Conservation (phyloP, 1,139 yeast species). For the Geotrichum candidum region DNA sequence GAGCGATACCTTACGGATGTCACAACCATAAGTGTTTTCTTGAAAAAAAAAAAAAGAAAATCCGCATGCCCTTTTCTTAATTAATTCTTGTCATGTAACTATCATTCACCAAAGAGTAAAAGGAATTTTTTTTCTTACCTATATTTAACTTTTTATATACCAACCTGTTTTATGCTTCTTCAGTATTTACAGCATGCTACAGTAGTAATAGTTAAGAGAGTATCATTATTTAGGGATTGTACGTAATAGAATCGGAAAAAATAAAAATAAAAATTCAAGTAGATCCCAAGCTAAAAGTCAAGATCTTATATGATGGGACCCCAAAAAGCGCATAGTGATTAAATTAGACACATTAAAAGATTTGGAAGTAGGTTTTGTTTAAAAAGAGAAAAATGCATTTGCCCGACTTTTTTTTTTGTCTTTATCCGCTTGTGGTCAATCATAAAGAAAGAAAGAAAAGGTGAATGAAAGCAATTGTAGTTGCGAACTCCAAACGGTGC, state of each 20-base stretch:
- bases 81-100: too few species aligned
- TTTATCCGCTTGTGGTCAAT: too few species aligned
- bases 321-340: not conserved
- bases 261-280: not conserved
- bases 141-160: not conserved
- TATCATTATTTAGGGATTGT: not conserved
- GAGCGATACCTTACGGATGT: too few species aligned
- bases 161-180: not conserved
- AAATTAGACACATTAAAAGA: not conserved
- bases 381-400: not conserved
- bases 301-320: not conserved
- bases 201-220: not conserved
- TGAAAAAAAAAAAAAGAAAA: too few species aligned
- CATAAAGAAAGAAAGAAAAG: too few species aligned
- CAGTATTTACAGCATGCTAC: not conserved
- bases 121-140: too few species aligned
- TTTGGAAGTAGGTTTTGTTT: not conserved
- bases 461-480: too few species aligned
- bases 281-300: not conserved
- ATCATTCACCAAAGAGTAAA: too few species aligned
- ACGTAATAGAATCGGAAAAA: not conserved
- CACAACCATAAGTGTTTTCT: too few species aligned
- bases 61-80: too few species aligned
- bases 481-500: too few species aligned
- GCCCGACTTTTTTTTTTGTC: too few species aligned